Percentiles rank a stretch among this genome's conserved stretches.
Conservation (phyloP, 2,329 filamentous ascomycete species). For the Fusarium camptoceras region DNA sequence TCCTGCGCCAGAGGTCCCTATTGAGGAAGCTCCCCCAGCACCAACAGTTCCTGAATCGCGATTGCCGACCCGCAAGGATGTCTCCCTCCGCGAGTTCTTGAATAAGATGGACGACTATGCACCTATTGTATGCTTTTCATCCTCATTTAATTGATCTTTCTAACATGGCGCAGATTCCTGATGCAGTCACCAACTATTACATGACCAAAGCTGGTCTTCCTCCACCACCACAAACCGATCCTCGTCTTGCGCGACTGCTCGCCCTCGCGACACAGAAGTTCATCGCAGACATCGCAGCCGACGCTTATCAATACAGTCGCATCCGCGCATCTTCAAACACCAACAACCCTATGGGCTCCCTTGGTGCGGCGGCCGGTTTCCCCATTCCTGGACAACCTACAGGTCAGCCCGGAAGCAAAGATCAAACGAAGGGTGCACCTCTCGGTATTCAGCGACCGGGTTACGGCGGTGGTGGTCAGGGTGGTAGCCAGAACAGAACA, state of each 20-base stretch:
- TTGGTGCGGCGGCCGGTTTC: slow-evolving; percentile 80
- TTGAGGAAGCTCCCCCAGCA: slow-evolving; percentile 55
- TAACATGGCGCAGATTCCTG: slow-evolving; percentile 74
- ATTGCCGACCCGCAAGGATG: slow-evolving; percentile 87
- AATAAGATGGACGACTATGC: slow-evolving; percentile 98
- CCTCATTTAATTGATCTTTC: background rate
- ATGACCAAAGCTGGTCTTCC: slow-evolving; percentile 95
- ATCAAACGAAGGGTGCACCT: slow-evolving; percentile 68
- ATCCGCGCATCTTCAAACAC: slow-evolving; percentile 91
- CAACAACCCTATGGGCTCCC: slow-evolving; percentile 90
- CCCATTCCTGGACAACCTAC: slow-evolving; percentile 72
- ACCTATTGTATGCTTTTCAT: slow-evolving; percentile 78
- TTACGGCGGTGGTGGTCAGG: slow-evolving; percentile 88
- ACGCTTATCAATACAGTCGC: slow-evolving; percentile 97
- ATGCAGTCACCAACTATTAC: slow-evolving; percentile 98
- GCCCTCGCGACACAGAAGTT: slow-evolving; percentile 99
- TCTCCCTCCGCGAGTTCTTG: slow-evolving; percentile 90
- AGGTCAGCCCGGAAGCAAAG: slow-evolving; percentile 66
- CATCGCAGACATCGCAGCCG: slow-evolving; percentile 95
- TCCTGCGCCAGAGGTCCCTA: slow-evolving; percentile 45
- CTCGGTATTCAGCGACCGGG: slow-evolving; percentile 81
- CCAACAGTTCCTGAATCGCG: slow-evolving; percentile 67
- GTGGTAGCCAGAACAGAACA: slow-evolving; percentile 88
- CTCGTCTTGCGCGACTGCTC: slow-evolving; percentile 89
- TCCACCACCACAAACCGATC: slow-evolving; percentile 89